Percentiles rank a stretch among this genome's conserved stretches.
Evolutionary conservation across 192 early-diverging fungal species (phyloP).

Genomic region (Linnemannia schmuckeri): DNA sequence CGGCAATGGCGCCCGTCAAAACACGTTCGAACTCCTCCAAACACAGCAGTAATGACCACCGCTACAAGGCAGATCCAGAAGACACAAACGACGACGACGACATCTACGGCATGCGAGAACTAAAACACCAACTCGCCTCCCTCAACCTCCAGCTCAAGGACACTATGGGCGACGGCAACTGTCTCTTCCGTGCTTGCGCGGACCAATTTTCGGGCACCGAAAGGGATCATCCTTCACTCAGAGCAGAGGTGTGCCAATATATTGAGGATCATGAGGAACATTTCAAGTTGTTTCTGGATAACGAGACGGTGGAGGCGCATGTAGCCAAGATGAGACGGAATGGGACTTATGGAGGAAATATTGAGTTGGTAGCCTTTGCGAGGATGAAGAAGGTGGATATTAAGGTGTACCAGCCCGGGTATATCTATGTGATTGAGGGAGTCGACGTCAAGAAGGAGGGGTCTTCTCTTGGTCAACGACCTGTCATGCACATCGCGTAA

Average conservation of each 20-base stretch:
- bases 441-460: conserved; percentile 59
- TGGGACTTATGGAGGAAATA: conserved; percentile 79
- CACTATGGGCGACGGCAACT: conserved; percentile 82
- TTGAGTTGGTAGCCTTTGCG: conserved; percentile 82
- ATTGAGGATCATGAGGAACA: conserved; percentile 69
- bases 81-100: conserved; percentile 56
- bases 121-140: conserved; percentile 66
- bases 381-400: conserved; percentile 72
- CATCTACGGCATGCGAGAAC: conserved; percentile 56
- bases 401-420: conserved; percentile 77
- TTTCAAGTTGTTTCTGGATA: conserved; percentile 75
- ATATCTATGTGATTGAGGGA: conserved; percentile 79
- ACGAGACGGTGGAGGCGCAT: conserved; percentile 69
- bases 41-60: background rate
- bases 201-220: conserved; percentile 77
- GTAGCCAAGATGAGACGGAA: conserved; percentile 68
- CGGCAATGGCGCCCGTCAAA: conserved; percentile 36
- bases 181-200: conserved; percentile 68
- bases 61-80: conserved; percentile 50
- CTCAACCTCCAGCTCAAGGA: conserved; percentile 72
- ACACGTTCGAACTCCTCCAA: conserved; percentile 31
- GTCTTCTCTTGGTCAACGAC: conserved; percentile 54
- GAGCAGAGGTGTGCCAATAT: conserved; percentile 73
- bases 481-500: conserved; percentile 74
- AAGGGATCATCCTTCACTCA: conserved; percentile 64